Percentiles rank a stretch among this genome's conserved stretches.
These are phyloP conservation scores for Thielaviopsis cerberus DNA, from an alignment of 2,329 filamentous ascomycete genomes.

Conservation along the genomic window DNA sequence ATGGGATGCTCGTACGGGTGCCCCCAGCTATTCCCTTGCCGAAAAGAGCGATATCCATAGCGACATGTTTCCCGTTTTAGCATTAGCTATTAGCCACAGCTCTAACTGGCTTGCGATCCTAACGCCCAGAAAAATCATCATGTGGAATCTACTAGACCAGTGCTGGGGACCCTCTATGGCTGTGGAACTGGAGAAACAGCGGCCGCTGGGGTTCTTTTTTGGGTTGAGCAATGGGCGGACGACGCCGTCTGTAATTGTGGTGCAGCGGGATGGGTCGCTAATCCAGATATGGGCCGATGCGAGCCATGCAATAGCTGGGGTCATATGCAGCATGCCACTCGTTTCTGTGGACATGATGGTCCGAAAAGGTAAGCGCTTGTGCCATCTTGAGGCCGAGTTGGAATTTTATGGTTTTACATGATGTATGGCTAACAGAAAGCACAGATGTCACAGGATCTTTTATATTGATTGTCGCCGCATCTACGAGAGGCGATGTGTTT, in stretches of 20 bases:
- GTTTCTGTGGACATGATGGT: conserved; percentile 29
- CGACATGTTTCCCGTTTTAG: conserved; percentile 39
- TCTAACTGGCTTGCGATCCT: conserved; percentile 50
- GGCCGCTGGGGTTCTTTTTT: conserved; percentile 47
- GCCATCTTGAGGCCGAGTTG: too few species aligned
- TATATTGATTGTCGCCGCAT: conserved; percentile 1
- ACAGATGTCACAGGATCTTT: neutral
- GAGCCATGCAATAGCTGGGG: conserved; percentile 19
- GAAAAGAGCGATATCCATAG: conserved; percentile 23
- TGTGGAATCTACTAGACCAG: conserved; percentile 44
- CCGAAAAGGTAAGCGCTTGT: conserved; percentile 24
- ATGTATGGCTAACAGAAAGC: neutral
- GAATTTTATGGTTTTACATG: neutral
- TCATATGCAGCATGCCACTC: conserved; percentile 34
- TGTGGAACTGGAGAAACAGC: conserved; percentile 38
- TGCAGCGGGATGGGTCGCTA: conserved; percentile 46
- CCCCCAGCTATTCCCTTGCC: conserved; percentile 23
- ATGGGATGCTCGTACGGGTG: conserved; percentile 38
- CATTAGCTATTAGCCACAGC: conserved; percentile 44
- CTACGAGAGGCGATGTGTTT: neutral
- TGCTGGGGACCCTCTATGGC: conserved; percentile 36
- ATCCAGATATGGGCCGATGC: conserved; percentile 35
- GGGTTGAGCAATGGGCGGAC: conserved; percentile 12
- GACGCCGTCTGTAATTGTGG: conserved; percentile 29
- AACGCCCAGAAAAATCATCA: conserved; percentile 35